Conservation (phyloP, 2,329 filamentous ascomycete species). For the Hypoxylon sp. region DNA sequence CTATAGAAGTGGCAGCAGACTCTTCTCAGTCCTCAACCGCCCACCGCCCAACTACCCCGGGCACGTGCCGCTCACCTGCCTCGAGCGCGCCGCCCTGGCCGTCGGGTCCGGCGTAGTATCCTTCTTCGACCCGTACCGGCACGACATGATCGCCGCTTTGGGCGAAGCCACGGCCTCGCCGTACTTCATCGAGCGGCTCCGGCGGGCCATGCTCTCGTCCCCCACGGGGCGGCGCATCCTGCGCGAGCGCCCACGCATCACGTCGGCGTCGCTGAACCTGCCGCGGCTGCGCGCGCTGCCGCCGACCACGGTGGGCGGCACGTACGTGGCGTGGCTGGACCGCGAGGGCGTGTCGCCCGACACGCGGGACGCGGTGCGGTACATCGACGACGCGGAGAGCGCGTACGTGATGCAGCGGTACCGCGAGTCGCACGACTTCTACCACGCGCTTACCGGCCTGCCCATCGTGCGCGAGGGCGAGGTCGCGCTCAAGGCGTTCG, state of each 20-base stretch:
- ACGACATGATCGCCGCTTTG: slow-evolving; percentile 93
- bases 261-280: slow-evolving; percentile 78
- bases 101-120: slow-evolving; percentile 74
- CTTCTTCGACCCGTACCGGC: slow-evolving; percentile 82
- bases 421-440: slow-evolving; percentile 97
- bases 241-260: slow-evolving; percentile 89
- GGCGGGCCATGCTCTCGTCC: slow-evolving; percentile 88
- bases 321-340: slow-evolving; percentile 93
- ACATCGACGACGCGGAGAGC: slow-evolving; percentile 95
- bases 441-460: slow-evolving; percentile 92
- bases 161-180: slow-evolving; percentile 95
- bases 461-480: slow-evolving; percentile 96
- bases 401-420: slow-evolving; percentile 99
- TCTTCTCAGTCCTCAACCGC: slow-evolving; percentile 87
- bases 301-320: slow-evolving; percentile 80
- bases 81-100: slow-evolving; percentile 82
- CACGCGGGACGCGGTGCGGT: slow-evolving; percentile 84
- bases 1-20: slow-evolving; percentile 31
- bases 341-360: slow-evolving; percentile 94
- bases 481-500: slow-evolving; percentile 96
- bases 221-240: slow-evolving; percentile 92
- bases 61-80: slow-evolving; percentile 86
- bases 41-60: slow-evolving; percentile 90
- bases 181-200: slow-evolving; percentile 93
- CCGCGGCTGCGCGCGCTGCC: slow-evolving; percentile 80